Evolutionary conservation across 768 basidiomycete genomes (phyloP), one percentile per base, ranked within the genome.

Genomic region (Arthromyces matolae): DNA sequence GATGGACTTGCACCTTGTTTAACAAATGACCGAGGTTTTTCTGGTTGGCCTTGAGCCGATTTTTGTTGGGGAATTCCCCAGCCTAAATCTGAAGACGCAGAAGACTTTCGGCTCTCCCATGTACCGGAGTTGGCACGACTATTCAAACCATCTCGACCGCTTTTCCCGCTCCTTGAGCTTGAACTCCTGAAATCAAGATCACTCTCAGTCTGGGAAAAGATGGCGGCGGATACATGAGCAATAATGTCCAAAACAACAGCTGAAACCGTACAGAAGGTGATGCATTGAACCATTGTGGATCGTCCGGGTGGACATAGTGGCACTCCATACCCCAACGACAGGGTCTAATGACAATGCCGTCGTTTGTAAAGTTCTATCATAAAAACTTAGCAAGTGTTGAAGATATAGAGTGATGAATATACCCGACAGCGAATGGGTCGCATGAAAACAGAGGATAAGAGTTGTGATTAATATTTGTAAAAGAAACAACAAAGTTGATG

Each of bases 251-350:
- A 6, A 9, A 22, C 13, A 35, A 23, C 10, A 5, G 20, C 14
- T 43, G 8, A 2, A 35, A 18, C 20, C 53, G 13, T 41, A 53
- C 51, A 35, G 42, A 45, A n/a, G n/a, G 19, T 18, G 24, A 3
- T 28, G 31, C 16, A 60, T 60, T 33, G 16, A 22, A 2, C 65
- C 65, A 66, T 28, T 16, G 31, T 14, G 57, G 47, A 14, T 64
- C 46, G 14, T 46, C 47, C 4, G 65, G 65, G 47, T 67, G 65
- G 3, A 61, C 35, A 29, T 57, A 67, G 24, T 22, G 18, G 31
- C 65, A 67, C 5, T 10, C 1, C 34, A 34, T 18, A 23, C 33
- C 39, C 49, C 28, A 20, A 22, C 23, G 18, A 40, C 63, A 64
- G n/a, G 52, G 45, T 4, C 48, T 22, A 25, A 42, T 57, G 6